phyloP scores from a whole-genome alignment of 2,329 filamentous ascomycete genomes.

The Calonectria henricotiae region DNA sequence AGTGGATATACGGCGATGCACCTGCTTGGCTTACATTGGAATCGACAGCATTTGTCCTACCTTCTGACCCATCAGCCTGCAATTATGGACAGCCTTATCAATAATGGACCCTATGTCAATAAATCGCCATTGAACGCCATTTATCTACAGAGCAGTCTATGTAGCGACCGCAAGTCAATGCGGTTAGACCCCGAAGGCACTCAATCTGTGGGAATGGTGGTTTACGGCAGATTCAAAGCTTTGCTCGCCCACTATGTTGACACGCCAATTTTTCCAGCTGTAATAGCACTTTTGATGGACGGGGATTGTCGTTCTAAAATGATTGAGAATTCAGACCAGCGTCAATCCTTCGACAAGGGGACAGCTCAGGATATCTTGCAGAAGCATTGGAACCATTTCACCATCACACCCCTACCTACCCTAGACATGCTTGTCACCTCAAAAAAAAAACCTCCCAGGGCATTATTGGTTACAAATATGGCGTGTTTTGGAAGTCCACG shows the following conservation, averaged over 20 bases:
- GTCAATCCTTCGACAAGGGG: not conserved
- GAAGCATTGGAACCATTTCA: not conserved
- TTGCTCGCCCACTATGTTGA: not conserved
- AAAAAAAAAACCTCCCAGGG: not conserved
- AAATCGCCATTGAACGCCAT: conserved; percentile 1
- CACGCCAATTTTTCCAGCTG: not conserved
- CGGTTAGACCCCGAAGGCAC: not conserved
- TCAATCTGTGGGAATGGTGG: not conserved
- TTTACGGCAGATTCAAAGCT: not conserved
- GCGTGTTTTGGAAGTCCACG: not conserved
- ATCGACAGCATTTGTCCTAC: not conserved
- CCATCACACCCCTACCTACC: not conserved
- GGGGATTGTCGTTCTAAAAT: not conserved
- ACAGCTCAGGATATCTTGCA: not conserved
- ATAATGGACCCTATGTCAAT: conserved; percentile 3
- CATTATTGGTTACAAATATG: not conserved
- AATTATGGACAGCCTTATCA: conserved; percentile 4
- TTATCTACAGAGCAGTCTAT: conserved; percentile 3
- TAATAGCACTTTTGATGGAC: too few relatives aligned
- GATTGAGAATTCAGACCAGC: not conserved
- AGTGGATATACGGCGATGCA: not conserved
- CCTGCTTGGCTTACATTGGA: conserved; percentile 9
- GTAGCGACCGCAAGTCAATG: not conserved
- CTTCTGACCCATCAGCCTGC: not conserved
- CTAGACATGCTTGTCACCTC: not conserved